Percentiles rank a stretch among this genome's conserved stretches.
Conservation (phyloP, 2,329 filamentous ascomycete genomes). For the Fusarium sp. region DNA sequence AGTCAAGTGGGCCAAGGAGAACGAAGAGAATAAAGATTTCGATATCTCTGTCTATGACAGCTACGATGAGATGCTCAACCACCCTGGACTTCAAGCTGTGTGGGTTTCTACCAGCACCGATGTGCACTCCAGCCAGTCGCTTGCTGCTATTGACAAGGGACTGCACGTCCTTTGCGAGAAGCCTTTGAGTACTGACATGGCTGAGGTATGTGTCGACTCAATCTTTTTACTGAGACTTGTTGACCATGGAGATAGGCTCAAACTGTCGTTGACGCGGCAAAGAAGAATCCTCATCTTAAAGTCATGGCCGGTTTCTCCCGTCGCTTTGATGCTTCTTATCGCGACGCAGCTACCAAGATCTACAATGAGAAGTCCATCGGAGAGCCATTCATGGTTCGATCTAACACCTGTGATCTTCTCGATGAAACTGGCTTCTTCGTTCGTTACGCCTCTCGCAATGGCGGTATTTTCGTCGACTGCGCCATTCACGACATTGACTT, state of each 20-base stretch:
- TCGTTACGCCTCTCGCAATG: constrained; percentile 68
- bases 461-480: constrained; percentile 76
- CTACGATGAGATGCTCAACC: constrained; percentile 32
- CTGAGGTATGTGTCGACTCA: constrained; percentile 56
- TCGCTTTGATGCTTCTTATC: constrained; percentile 71
- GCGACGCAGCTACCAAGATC: constrained; percentile 64
- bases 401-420: constrained; percentile 73
- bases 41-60: constrained; percentile 12
- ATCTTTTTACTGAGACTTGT: rapidly evolving
- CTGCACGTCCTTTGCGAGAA: constrained; percentile 36
- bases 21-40: constrained; percentile 25
- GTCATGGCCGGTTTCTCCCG: constrained; percentile 60
- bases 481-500: constrained; percentile 71
- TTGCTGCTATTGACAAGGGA: constrained; percentile 16
- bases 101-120: constrained; percentile 31
- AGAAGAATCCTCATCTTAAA: constrained; percentile 65
- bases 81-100: constrained; percentile 24
- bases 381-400: constrained; percentile 66
- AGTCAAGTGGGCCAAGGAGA: constrained; percentile 17
- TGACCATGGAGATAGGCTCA: constrained; percentile 55
- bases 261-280: constrained; percentile 65
- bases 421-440: constrained; percentile 74
- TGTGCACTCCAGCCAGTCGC: constrained; percentile 22
- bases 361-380: constrained; percentile 63
- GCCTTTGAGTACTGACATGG: constrained; percentile 47